These are phyloP conservation scores for Leptographium flavum DNA, from an alignment of 2,329 filamentous ascomycete species.

Conservation along the genomic window DNA sequence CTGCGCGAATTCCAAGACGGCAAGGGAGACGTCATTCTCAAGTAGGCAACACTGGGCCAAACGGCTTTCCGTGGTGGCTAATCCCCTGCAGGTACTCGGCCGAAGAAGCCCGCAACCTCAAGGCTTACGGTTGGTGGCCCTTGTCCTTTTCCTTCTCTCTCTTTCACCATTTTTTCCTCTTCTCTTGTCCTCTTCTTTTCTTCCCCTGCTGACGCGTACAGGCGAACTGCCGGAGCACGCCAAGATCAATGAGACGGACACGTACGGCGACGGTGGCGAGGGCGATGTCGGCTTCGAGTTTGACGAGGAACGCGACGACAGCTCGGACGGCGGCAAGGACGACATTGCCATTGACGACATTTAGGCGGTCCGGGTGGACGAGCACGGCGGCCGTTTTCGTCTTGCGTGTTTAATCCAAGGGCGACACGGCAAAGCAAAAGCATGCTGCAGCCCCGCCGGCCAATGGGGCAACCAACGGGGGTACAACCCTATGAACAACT, in stretches of 20 bases:
- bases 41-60: slow-evolving; percentile 31
- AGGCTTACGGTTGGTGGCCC: slow-evolving; percentile 49
- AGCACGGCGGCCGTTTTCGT: no score
- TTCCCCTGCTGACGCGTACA: no score
- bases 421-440: no score
- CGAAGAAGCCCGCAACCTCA: slow-evolving; percentile 89
- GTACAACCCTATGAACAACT: neutral
- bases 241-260: slow-evolving; percentile 99
- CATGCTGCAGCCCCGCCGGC: neutral
- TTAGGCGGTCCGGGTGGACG: no score
- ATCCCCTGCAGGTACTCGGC: slow-evolving; percentile 43
- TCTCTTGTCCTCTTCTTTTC: no score
- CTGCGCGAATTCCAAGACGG: slow-evolving; percentile 78
- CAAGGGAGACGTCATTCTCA: slow-evolving; percentile 85
- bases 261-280: slow-evolving; percentile 79
- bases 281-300: slow-evolving; percentile 98
- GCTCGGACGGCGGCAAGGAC: slow-evolving; percentile 37
- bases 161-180: no score
- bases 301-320: slow-evolving; percentile 71
- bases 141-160: neutral
- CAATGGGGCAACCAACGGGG: slow-evolving; percentile 1
- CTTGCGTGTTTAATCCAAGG: no score
- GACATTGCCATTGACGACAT: slow-evolving; percentile 88
- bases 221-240: slow-evolving; percentile 93
- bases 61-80: neutral